These are phyloP conservation scores for Fusarium stilboides DNA, from an alignment of 2,329 filamentous ascomycete genomes.

Conservation along the genomic window DNA sequence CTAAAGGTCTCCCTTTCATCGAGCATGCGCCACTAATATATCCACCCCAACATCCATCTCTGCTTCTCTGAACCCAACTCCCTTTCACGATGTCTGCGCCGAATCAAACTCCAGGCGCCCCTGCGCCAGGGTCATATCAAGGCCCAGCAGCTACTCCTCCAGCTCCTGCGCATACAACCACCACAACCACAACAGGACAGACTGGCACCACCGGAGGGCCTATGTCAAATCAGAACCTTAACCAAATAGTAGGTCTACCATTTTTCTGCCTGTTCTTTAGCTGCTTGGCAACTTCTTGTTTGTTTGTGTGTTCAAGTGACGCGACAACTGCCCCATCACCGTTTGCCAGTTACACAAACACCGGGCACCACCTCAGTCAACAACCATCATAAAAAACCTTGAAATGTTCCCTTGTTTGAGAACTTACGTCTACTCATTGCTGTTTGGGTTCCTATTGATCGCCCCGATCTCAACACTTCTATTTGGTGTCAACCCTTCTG, in stretches of 20 bases:
- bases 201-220: constrained; percentile 55
- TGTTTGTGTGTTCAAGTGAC: neutral
- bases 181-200: constrained; percentile 48
- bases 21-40: neutral
- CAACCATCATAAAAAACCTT: neutral
- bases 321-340: neutral
- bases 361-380: neutral
- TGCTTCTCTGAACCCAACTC: neutral
- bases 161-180: constrained; percentile 47
- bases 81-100: constrained; percentile 55
- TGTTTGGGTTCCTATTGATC: neutral
- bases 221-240: constrained; percentile 90
- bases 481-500: neutral
- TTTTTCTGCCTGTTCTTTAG: constrained; percentile 14
- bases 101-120: constrained; percentile 50
- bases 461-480: neutral
- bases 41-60: neutral
- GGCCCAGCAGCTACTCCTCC: constrained; percentile 55
- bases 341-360: constrained; percentile 7
- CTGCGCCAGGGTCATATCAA: constrained; percentile 52
- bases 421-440: neutral
- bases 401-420: neutral
- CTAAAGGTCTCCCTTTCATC: constrained; percentile 9
- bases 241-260: constrained; percentile 86
- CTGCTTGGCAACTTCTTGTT: neutral